A percentile compares a stretch with the other conserved stretches of the same genome.
phyloP scores from a whole-genome alignment of 2,329 filamentous ascomycete genomes.

The Paradendryphiella salina region DNA sequence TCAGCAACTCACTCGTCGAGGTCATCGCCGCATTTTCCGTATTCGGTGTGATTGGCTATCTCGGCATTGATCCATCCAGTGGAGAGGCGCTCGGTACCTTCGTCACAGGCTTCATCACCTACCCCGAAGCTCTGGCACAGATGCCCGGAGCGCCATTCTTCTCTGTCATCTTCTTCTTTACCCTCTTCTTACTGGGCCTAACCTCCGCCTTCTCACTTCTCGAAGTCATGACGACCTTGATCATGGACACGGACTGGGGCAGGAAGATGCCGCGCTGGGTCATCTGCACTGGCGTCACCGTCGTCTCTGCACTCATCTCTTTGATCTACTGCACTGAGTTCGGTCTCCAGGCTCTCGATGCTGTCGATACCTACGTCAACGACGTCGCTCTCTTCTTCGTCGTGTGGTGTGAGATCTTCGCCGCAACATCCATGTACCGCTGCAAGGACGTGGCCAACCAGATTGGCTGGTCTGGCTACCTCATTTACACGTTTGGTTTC shows the following conservation, averaged over 20 bases:
- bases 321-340: constrained; percentile 59
- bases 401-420: constrained; percentile 55
- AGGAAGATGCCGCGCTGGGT: constrained; percentile 36
- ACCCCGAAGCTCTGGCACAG: constrained; percentile 56
- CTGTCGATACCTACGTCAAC: constrained; percentile 58
- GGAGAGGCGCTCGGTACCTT: constrained; percentile 55
- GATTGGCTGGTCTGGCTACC: constrained; percentile 48
- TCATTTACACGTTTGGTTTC: constrained; percentile 54
- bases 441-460: constrained; percentile 52
- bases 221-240: constrained; percentile 56
- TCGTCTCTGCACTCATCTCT: constrained; percentile 55
- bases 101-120: constrained; percentile 58
- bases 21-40: constrained; percentile 52
- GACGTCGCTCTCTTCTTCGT: constrained; percentile 58
- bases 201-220: constrained; percentile 61
- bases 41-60: constrained; percentile 58
- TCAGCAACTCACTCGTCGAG: constrained; percentile 58
- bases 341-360: constrained; percentile 57
- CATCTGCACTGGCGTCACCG: constrained; percentile 14
- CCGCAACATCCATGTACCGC: constrained; percentile 55
- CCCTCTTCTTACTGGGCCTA: constrained; percentile 58
- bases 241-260: constrained; percentile 53
- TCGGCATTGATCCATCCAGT: constrained; percentile 41
- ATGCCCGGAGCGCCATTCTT: constrained; percentile 60
- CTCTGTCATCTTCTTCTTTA: constrained; percentile 59